These are phyloP conservation scores for Zoysia pacifica DNA, from an alignment of 176 grass and related monocot species.

Conservation along the genomic window DNA sequence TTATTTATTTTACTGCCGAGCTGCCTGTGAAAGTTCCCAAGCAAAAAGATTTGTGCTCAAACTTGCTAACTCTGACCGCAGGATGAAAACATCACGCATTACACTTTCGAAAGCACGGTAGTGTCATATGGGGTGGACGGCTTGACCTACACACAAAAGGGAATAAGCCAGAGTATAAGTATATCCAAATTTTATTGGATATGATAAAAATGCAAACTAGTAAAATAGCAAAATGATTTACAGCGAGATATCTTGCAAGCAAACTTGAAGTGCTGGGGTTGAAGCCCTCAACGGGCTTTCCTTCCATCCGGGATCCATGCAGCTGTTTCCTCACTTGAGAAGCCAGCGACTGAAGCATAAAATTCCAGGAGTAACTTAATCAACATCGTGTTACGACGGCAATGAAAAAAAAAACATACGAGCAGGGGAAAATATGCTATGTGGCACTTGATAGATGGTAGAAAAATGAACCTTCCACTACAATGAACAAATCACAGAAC, in stretches of 20 bases:
- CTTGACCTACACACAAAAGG: slow-evolving; percentile 48
- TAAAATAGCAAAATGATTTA: not conserved
- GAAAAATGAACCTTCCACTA: not conserved
- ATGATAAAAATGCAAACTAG: not conserved
- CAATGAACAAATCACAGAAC: slow-evolving; percentile 14
- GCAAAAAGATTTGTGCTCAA: not conserved
- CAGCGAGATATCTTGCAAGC: slow-evolving; percentile 54
- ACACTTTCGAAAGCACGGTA: slow-evolving; percentile 59
- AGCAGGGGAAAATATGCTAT: not conserved
- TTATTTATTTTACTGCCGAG: not conserved
- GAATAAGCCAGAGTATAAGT: slow-evolving; percentile 5
- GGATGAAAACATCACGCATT: slow-evolving; percentile 1
- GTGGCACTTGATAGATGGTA: not conserved
- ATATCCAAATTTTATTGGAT: not conserved
- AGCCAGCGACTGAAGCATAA: slow-evolving; percentile 73
- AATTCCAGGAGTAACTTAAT: slow-evolving; percentile 19
- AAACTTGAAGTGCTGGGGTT: slow-evolving; percentile 64
- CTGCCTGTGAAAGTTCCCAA: slow-evolving; percentile 16
- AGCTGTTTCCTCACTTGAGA: slow-evolving; percentile 70
- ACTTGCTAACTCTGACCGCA: not conserved
- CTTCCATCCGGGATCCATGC: slow-evolving; percentile 56
- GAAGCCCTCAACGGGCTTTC: slow-evolving; percentile 58
- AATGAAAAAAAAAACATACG: not conserved
- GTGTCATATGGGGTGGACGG: slow-evolving; percentile 41
- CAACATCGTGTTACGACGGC: not conserved